phyloP scores from a whole-genome alignment of 1,139 yeast species.

The Taphrina pruni region DNA sequence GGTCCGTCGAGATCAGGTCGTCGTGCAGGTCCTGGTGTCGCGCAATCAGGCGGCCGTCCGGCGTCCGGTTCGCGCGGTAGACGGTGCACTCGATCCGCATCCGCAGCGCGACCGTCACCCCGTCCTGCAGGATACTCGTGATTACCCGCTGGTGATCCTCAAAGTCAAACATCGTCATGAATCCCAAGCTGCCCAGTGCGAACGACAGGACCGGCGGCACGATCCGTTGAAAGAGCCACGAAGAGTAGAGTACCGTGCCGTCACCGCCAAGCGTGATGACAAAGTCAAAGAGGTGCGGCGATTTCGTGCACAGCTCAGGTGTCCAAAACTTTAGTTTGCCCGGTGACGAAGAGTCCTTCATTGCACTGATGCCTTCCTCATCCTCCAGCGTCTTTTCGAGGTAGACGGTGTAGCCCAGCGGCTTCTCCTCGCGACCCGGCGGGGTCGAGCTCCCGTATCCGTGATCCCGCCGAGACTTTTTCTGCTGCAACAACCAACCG shows the following conservation, averaged over 20 bases:
- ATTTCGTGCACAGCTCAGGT: conserved; percentile 58
- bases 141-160: conserved; percentile 62
- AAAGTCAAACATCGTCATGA: conserved; percentile 78
- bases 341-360: conserved; percentile 4
- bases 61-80: conserved; percentile 53
- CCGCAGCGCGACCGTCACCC: conserved; percentile 72
- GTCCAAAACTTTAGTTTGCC: conserved; percentile 64
- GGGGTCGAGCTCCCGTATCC: conserved; percentile 8
- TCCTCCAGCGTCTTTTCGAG: conserved; percentile 44
- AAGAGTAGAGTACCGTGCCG: conserved; percentile 80
- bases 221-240: conserved; percentile 63
- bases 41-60: conserved; percentile 36
- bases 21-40: conserved; percentile 46
- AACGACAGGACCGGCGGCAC: conserved; percentile 87
- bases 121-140: conserved; percentile 61
- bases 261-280: conserved; percentile 76
- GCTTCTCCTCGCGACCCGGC: conserved; percentile 8
- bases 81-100: conserved; percentile 81
- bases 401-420: conserved; percentile 43
- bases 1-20: conserved; percentile 47
- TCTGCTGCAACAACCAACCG: conserved; percentile 59
- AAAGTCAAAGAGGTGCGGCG: conserved; percentile 63
- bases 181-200: conserved; percentile 83
- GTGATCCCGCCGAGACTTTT: conserved; percentile 16
- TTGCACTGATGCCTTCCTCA: conserved; percentile 28